Evolutionary conservation across 1,139 yeast species (phyloP).

Genomic region (Saccharomycopsis hybrid): DNA sequence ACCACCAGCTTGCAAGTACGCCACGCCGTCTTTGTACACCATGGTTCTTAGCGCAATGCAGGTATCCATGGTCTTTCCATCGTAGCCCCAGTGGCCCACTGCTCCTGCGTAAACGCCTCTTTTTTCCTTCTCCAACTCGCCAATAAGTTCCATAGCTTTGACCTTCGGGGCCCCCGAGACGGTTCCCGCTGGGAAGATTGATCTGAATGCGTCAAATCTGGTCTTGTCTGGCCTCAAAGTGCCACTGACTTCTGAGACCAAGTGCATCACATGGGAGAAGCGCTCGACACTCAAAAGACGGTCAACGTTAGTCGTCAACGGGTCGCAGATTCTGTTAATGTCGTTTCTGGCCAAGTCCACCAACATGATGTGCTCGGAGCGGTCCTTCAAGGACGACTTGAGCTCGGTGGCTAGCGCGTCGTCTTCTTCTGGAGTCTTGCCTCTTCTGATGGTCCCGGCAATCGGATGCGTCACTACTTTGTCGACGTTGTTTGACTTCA

Average conservation of each 20-base stretch:
- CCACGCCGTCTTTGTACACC: slow-evolving; percentile 87
- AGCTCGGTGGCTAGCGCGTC: slow-evolving; percentile 72
- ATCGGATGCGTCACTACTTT: slow-evolving; percentile 91
- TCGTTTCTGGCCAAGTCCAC: slow-evolving; percentile 97
- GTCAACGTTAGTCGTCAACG: slow-evolving; percentile 77
- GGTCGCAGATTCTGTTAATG: slow-evolving; percentile 89
- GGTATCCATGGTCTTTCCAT: slow-evolving; percentile 88
- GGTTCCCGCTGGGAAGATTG: slow-evolving; percentile 98
- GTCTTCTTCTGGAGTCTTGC: slow-evolving; percentile 86
- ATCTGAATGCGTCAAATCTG: slow-evolving; percentile 92
- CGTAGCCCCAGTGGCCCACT: slow-evolving; percentile 98
- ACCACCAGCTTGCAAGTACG: slow-evolving; percentile 96
- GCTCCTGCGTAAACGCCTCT: slow-evolving; percentile 99
- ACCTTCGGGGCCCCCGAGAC: slow-evolving; percentile 98
- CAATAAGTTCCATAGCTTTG: slow-evolving; percentile 90
- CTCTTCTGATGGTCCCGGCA: slow-evolving; percentile 93
- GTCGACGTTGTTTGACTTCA: slow-evolving; percentile 66
- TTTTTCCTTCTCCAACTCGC: slow-evolving; percentile 82
- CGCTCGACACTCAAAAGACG: slow-evolving; percentile 83
- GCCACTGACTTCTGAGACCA: slow-evolving; percentile 93
- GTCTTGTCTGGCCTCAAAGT: slow-evolving; percentile 76
- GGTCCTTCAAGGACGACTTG: slow-evolving; percentile 76
- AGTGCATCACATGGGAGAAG: slow-evolving; percentile 95
- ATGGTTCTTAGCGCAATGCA: slow-evolving; percentile 96
- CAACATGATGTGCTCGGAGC: slow-evolving; percentile 97